A percentile compares a stretch with the other conserved stretches of the same genome.
These are phyloP conservation scores for Fraxinus sp. DNA, from an alignment of 305 asterid species.

Conservation along the genomic window DNA sequence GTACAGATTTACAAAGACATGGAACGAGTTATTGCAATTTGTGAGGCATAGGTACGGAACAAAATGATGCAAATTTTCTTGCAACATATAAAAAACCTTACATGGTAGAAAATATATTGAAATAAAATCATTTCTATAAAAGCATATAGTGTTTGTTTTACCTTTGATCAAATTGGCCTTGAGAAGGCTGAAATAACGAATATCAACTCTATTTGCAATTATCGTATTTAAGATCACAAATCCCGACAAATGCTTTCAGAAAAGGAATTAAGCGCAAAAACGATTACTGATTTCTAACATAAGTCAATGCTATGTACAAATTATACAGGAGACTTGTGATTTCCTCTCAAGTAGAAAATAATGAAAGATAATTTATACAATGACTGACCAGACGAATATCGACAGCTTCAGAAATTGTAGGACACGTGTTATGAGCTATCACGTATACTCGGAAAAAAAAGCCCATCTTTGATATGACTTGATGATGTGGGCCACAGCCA, in stretches of 20 bases:
- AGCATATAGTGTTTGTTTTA: neutral
- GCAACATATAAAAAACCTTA: neutral
- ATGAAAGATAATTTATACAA: neutral
- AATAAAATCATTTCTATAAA: neutral
- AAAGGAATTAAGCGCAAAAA: neutral
- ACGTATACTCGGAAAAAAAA: constrained; percentile 64
- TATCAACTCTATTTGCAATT: neutral
- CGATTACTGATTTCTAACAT: neutral
- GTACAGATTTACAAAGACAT: neutral
- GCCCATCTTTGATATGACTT: constrained; percentile 83
- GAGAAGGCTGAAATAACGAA: neutral
- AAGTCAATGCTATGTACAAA: constrained; percentile 11
- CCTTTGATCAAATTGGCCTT: neutral
- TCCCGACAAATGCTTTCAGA: neutral
- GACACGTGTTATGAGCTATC: constrained; percentile 41
- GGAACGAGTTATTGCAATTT: neutral
- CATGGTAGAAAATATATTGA: neutral
- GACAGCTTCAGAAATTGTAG: neutral
- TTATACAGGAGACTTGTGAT: neutral
- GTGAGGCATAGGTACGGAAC: neutral
- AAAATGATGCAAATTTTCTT: neutral
- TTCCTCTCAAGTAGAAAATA: neutral
- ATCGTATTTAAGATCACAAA: neutral
- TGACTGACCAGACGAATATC: neutral
- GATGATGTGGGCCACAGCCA: constrained; percentile 83